These are phyloP conservation scores for Boletus sp. DNA, from an alignment of 768 basidiomycete species.

Conservation along the genomic window DNA sequence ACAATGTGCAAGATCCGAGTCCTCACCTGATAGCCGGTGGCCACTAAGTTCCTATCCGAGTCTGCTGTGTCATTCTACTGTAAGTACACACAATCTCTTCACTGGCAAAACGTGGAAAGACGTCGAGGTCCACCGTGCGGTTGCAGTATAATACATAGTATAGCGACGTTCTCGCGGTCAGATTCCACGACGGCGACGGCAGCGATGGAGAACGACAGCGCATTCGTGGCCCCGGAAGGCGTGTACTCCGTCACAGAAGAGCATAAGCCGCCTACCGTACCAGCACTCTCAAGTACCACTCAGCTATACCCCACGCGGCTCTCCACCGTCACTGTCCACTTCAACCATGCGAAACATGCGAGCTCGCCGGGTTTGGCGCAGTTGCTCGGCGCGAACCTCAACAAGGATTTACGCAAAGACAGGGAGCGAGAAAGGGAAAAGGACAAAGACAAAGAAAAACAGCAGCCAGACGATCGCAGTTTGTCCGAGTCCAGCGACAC, in stretches of 20 bases:
- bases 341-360: conserved; percentile 52
- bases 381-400: conserved; percentile 55
- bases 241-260: conserved; percentile 88
- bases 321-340: conserved; percentile 59
- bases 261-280: conserved; percentile 59
- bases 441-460: conserved; percentile 39
- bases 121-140: not conserved
- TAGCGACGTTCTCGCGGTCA: conserved; percentile 16
- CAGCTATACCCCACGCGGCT: conserved; percentile 58
- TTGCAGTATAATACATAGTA: not conserved
- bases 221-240: conserved; percentile 87
- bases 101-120: not conserved
- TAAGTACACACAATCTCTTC: not conserved
- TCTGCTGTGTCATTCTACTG: not conserved
- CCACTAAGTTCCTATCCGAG: not conserved
- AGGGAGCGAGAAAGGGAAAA: conserved; percentile 34
- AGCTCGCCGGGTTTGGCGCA: conserved; percentile 63
- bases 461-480: conserved; percentile 56
- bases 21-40: conserved; percentile 10
- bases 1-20: conserved; percentile 27
- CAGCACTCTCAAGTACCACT: conserved; percentile 35
- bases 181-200: conserved; percentile 1
- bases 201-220: conserved; percentile 75
- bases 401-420: conserved; percentile 55
- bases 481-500: conserved; percentile 76